A percentile compares a stretch with the other conserved stretches of the same genome.
Conservation (phyloP, 306 rosid species). For the Coriaria nepalensis region DNA sequence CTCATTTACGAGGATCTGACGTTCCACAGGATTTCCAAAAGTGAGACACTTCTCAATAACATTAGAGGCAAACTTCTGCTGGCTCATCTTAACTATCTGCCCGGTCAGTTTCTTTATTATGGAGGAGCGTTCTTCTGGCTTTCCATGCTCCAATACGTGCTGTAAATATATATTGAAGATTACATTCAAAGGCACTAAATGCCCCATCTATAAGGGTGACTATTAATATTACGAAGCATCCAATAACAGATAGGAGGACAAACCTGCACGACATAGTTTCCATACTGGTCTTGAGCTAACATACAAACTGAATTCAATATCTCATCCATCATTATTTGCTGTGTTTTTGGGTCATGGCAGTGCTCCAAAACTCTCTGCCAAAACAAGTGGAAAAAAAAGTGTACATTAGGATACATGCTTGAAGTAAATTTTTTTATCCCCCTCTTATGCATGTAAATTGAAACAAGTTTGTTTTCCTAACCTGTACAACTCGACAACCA, state of each 20-base stretch:
- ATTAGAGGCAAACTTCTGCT: slow-evolving; percentile 97
- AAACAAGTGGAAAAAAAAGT: neutral
- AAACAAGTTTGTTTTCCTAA: slow-evolving; percentile 10
- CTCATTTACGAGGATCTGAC: slow-evolving; percentile 67
- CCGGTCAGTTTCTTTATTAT: slow-evolving; percentile 77
- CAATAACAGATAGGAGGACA: slow-evolving; percentile 5
- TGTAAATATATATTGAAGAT: slow-evolving; percentile 13
- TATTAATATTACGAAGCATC: slow-evolving; percentile 2
- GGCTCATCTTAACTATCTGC: slow-evolving; percentile 89
- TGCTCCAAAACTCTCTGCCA: slow-evolving; percentile 90
- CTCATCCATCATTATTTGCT: slow-evolving; percentile 80
- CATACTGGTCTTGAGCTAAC: slow-evolving; percentile 96
- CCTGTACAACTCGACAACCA: slow-evolving; percentile 97
- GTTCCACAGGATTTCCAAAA: slow-evolving; percentile 67
- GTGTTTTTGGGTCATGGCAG: slow-evolving; percentile 56
- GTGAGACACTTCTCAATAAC: slow-evolving; percentile 76
- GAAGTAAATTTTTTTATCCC: no score
- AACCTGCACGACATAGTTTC: slow-evolving; percentile 95
- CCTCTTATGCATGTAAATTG: no score
- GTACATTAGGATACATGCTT: neutral
- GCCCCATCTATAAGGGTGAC: neutral
- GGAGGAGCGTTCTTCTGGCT: slow-evolving; percentile 65
- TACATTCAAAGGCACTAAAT: neutral
- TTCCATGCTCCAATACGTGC: slow-evolving; percentile 92
- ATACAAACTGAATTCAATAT: slow-evolving; percentile 69